These are phyloP conservation scores for Penicillium cataractarum DNA, from an alignment of 495 filamentous ascomycete species.

Conservation along the genomic window DNA sequence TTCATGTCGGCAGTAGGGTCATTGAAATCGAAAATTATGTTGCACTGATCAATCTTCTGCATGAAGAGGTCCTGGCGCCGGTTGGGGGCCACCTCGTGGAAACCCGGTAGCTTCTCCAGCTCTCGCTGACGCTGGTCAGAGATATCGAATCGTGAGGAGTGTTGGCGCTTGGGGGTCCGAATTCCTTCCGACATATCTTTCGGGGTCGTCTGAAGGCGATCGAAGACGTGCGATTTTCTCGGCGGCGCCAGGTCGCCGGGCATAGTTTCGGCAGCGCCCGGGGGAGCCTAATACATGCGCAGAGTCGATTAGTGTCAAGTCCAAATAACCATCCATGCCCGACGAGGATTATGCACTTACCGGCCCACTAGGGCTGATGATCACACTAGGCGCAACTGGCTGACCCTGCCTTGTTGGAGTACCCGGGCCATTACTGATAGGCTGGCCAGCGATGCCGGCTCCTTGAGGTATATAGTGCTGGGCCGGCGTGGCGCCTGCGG, in stretches of 20 bases:
- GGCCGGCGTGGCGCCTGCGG: conserved; percentile 33
- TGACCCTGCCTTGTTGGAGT: conserved; percentile 72
- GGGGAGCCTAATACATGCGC: conserved; percentile 71
- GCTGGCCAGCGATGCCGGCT: conserved; percentile 40
- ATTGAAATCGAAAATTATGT: conserved; percentile 99
- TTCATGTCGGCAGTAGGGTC: conserved; percentile 99
- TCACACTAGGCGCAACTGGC: conserved; percentile 79
- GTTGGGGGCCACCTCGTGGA: conserved; percentile 96
- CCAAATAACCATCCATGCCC: no score
- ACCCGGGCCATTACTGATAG: conserved; percentile 60
- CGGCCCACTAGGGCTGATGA: conserved; percentile 93
- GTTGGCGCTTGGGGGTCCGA: conserved; percentile 91
- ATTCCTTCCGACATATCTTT: conserved; percentile 96
- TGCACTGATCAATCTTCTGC: conserved; percentile 99
- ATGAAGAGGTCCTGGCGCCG: conserved; percentile 97
- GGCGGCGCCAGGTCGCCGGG: conserved; percentile 95
- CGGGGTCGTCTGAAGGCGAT: conserved; percentile 88
- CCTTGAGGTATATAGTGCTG: conserved; percentile 39
- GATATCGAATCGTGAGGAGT: conserved; percentile 97
- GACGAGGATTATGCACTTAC: conserved; percentile 62
- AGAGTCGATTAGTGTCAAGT: conserved; percentile 26
- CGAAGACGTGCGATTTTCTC: conserved; percentile 89
- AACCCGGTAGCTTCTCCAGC: conserved; percentile 96
- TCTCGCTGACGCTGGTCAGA: conserved; percentile 89
- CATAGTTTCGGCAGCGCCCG: conserved; percentile 96